A percentile compares a stretch with the other conserved stretches of the same genome.
Conservation (phyloP, 331 rosid genomes). For the Phaseolus coccineus region DNA sequence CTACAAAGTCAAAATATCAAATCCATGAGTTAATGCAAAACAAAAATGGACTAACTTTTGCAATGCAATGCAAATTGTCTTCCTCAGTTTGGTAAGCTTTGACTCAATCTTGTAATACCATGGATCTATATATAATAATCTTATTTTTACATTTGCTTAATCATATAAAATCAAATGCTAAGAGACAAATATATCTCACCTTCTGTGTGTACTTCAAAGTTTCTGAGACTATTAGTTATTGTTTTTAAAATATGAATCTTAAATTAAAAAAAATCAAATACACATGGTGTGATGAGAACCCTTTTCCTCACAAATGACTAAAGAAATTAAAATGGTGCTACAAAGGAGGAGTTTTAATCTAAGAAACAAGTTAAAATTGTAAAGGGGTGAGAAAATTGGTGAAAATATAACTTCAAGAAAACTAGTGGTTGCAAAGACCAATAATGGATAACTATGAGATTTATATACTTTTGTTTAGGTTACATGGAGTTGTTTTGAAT, state of each 20-base stretch:
- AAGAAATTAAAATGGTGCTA: not conserved
- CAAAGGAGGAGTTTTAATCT: not conserved
- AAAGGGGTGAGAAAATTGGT: not conserved
- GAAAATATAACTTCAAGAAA: not conserved
- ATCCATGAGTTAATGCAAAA: not conserved
- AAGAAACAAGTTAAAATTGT: too few species aligned
- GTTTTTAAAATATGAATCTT: too few species aligned
- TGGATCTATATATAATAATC: too few species aligned
- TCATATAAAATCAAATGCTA: not conserved
- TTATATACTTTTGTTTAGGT: too few species aligned
- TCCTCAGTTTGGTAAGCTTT: not conserved
- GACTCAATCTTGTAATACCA: not conserved
- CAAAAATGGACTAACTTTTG: not conserved
- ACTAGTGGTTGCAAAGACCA: too few species aligned
- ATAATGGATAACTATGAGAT: too few species aligned
- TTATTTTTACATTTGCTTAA: not conserved
- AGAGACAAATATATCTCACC: too few species aligned
- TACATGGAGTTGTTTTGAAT: too few species aligned
- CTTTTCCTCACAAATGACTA: not conserved
- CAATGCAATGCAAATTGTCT: not conserved
- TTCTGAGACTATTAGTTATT: too few species aligned
- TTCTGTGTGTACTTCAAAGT: too few species aligned
- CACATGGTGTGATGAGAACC: not conserved
- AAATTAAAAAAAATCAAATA: too few species aligned
- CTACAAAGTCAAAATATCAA: not conserved